phyloP scores from a whole-genome alignment of 2,329 filamentous ascomycete species.

The Colletotrichum eleusines region DNA sequence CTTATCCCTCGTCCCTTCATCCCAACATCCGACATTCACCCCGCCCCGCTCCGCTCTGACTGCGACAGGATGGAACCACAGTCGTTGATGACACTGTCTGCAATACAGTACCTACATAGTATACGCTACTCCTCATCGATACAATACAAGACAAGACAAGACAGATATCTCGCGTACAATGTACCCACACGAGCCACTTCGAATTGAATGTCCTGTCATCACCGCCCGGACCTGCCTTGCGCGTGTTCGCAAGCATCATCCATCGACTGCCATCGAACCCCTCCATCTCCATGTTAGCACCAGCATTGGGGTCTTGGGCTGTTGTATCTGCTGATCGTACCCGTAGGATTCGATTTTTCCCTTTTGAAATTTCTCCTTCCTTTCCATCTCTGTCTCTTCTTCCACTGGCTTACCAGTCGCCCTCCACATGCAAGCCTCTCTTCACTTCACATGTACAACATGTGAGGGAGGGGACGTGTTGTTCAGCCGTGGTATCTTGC shows the following conservation, averaged over 20 bases:
- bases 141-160: not conserved
- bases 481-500: not conserved
- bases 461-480: not conserved
- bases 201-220: not conserved
- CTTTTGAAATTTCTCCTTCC: not conserved
- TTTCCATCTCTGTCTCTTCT: not conserved
- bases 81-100: constrained; percentile 17
- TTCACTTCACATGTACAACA: not conserved
- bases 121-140: not conserved
- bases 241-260: not conserved
- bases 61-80: constrained; percentile 31
- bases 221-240: not conserved
- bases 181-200: constrained; percentile 9
- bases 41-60: constrained; percentile 32
- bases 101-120: not conserved
- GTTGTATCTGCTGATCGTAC: not conserved
- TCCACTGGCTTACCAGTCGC: not conserved
- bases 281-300: constrained; percentile 8
- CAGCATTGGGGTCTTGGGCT: constrained; percentile 9
- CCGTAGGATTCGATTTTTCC: no score
- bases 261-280: constrained; percentile 6
- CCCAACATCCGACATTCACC: constrained; percentile 11
- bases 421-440: constrained; percentile 26
- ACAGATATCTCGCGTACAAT: not conserved
- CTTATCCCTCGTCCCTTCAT: constrained; percentile 22